Evolutionary conservation across 2,329 filamentous ascomycete genomes (phyloP), one percentile per base, ranked within the genome.

Genomic region (Aspergillus proliferans): DNA sequence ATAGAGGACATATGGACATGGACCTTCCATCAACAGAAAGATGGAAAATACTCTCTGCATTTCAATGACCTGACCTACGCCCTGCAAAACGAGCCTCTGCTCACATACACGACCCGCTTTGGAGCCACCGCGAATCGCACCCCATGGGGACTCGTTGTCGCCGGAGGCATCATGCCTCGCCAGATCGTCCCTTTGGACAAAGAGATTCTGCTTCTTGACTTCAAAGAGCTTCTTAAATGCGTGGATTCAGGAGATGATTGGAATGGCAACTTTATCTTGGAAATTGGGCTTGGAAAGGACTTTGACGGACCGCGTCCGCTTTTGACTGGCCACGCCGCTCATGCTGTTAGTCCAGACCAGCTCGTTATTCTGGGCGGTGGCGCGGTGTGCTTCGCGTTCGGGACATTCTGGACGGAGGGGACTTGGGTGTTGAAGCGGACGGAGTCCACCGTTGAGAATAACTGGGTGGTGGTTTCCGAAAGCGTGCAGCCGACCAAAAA

Each of bases 351-450:
- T 24, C 59, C 72, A 39, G 70, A 75, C 26, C 69, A 77, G 15
- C 59, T 90, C 3, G 60, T 88, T 8, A 71, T 94, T 6, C 67
- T 86, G 43, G 89, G 89, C 1, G 91, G 91, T 14, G 91, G 89
- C 34, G 88, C 87, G 14, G 88, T 89, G 0, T 95, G 89, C 65
- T 95, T 95, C 72, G 90, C 88, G 0, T 95, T 95, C 78, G 90
- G 90, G 1, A 87, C 87, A 6, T 90, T 82, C 60, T 94, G 88
- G 87, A 91, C 90, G 45, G 75, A 76, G 28, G 81, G 81, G 1
- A 72, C 77, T 10, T 85, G 72, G 71, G 64, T 69, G 2, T 58
- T 83, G 55, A 66, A 66, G 62, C 64, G 58, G 24, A 50, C 49
- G 24, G 55, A 61, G 30, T 54, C 58, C 15, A 48, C 46, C 3